Evolutionary conservation across 2,329 filamentous ascomycete genomes (phyloP), one percentile per base, ranked within the genome.

Genomic region (Fusarium torreyae): DNA sequence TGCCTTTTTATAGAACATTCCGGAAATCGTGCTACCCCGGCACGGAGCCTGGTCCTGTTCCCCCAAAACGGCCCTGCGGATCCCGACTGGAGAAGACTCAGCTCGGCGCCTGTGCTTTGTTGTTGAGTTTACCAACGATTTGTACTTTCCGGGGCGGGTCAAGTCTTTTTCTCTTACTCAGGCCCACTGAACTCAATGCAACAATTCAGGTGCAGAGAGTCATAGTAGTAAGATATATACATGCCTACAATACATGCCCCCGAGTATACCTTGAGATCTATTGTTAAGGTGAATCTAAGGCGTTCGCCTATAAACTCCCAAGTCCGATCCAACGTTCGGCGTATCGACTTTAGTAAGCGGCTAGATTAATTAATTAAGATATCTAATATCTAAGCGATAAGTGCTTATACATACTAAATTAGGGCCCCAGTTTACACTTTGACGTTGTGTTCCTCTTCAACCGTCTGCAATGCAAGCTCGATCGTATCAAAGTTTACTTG

Each of bases 1-100:
- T 58, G 44, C 67, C 67, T 63, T 70, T 65, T 70, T 68, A 68
- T 64, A 70, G 67, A 70, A 70, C 46, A 57, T 70, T 70, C 63
- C 67, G 67, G 67, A 68, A 70, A 70, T 60, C 57, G 58, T 60
- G 57, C 57, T 46, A 64, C 53, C 67, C 67, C 45, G 24, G 57
- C 53, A 39, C 24, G 40, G 51, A 53, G 42, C 36, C 50, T 62
- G 45, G 45, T 59, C 40, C 38, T 57, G 39, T 43, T 42, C 31
- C 44, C 24, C 22, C 42, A 65, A 64, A 59, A 65, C 44, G 59
- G 51, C 36, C 39, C 33, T 48, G 36, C 57, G 46, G 54, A 48
- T 60, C 56, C 56, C 54, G 34, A 28, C 38, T 57, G 31, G 57
- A 60, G 5, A 22, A 46, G 42, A 40, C n/a, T 60, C 52, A 48